Conservation (phyloP, 495 filamentous ascomycete genomes). For the Penicillium canariense region DNA sequence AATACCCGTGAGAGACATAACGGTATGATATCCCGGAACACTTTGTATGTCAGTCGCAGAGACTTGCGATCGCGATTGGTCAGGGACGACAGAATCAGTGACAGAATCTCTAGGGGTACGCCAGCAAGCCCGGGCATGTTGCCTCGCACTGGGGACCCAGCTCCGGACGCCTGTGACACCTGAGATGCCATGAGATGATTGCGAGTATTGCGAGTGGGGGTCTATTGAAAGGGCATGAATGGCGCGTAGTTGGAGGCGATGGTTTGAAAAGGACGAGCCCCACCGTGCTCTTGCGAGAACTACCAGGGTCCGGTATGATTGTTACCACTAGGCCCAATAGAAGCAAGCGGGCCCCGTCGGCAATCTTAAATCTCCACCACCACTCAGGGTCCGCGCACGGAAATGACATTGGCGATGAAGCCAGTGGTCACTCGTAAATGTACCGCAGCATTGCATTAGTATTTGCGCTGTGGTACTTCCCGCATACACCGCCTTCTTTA, state of each 20-base stretch:
- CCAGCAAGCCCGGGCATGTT: not conserved
- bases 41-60: conserved; percentile 5
- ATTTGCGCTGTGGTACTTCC: too few relatives aligned
- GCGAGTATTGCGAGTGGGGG: not conserved
- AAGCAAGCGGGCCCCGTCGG: too few relatives aligned
- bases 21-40: not conserved
- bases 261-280: not conserved
- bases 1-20: conserved; percentile 2
- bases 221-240: not conserved
- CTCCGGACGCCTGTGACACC: too few relatives aligned
- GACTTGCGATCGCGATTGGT: conserved; percentile 4
- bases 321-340: too few relatives aligned
- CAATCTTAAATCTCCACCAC: too few relatives aligned
- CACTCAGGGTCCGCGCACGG: too few relatives aligned
- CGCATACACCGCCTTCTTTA: too few relatives aligned
- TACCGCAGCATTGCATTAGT: too few relatives aligned
- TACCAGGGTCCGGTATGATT: too few relatives aligned
- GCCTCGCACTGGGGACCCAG: not conserved
- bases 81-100: conserved; percentile 4
- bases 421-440: too few relatives aligned
- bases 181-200: not conserved
- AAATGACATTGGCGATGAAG: too few relatives aligned
- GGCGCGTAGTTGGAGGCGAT: not conserved
- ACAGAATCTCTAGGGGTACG: not conserved
- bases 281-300: too few relatives aligned